Percentiles rank a stretch among this genome's conserved stretches.
Conservation (phyloP, 129 eudicot genomes). For the Saposhnikovia divaricata region DNA sequence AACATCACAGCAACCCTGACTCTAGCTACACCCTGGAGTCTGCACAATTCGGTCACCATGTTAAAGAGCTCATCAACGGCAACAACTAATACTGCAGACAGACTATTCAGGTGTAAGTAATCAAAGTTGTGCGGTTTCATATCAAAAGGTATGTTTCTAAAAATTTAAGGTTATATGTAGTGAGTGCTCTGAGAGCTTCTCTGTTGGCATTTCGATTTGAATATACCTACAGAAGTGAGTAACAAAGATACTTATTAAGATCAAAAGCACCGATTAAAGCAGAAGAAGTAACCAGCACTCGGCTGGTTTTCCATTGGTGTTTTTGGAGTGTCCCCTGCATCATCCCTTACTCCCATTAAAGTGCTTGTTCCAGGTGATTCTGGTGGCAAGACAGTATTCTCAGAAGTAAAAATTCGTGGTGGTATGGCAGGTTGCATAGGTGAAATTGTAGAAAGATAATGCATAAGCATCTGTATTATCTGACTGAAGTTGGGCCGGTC, state of each 20-base stretch:
- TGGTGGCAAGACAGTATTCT: slow-evolving; percentile 57
- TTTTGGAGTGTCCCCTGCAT: slow-evolving; percentile 47
- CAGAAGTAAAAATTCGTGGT: slow-evolving; percentile 46
- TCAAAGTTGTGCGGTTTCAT: slow-evolving; percentile 15
- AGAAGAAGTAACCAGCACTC: slow-evolving; percentile 43
- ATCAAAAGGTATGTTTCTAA: slow-evolving; percentile 19
- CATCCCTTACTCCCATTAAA: slow-evolving; percentile 47
- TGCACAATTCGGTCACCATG: slow-evolving; percentile 11
- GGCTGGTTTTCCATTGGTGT: slow-evolving; percentile 32
- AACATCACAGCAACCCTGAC: slow-evolving; percentile 43
- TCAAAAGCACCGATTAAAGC: slow-evolving; percentile 53
- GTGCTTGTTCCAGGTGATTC: slow-evolving; percentile 82
- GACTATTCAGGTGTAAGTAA: slow-evolving; percentile 2
- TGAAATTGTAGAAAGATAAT: slow-evolving; percentile 45
- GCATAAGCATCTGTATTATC: slow-evolving; percentile 70
- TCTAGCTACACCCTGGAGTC: slow-evolving; percentile 21
- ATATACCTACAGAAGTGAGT: not conserved
- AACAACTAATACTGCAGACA: slow-evolving; percentile 14
- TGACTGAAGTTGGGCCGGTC: slow-evolving; percentile 71
- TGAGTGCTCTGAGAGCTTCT: not conserved
- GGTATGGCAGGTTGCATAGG: slow-evolving; percentile 57
- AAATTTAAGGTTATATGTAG: not conserved
- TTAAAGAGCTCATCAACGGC: slow-evolving; percentile 12
- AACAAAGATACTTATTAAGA: not conserved
- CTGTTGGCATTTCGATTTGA: not conserved